phyloP scores from a whole-genome alignment of 164 flowering plant genomes.

The Amborella trichopoda region DNA sequence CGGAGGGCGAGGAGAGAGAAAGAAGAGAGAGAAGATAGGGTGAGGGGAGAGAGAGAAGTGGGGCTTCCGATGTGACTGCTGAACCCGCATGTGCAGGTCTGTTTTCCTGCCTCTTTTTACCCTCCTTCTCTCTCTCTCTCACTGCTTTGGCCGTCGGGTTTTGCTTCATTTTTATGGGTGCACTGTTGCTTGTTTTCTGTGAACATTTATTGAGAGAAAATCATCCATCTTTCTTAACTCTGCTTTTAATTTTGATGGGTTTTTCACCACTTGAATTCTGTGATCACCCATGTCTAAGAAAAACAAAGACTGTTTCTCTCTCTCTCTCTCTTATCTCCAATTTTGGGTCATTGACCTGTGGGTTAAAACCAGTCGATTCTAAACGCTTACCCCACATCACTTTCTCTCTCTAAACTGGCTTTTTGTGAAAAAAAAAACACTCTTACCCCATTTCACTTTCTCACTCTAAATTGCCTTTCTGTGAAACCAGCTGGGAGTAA shows the following conservation, averaged over 20 bases:
- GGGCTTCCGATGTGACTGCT: conserved; percentile 10
- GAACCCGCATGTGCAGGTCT: conserved; percentile 16
- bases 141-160: neutral
- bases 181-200: neutral
- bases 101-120: conserved; percentile 9
- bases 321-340: no score
- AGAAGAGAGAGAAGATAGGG: no score
- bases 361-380: neutral
- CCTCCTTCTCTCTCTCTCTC: no score
- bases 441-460: neutral
- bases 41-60: conserved; percentile 3
- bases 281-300: neutral
- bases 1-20: no score
- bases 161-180: neutral
- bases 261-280: neutral
- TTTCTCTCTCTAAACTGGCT: neutral
- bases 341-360: neutral
- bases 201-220: neutral
- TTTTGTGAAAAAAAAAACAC: conserved; percentile 5
- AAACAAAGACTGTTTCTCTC: no score
- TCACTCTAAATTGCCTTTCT: no score
- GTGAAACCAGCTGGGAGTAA: no score
- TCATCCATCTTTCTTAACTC: neutral
- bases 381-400: neutral
- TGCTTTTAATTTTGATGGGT: neutral